Percentiles rank a stretch among this genome's conserved stretches.
These are phyloP conservation scores for Termitomyces sp. DNA, from an alignment of 768 basidiomycete genomes.

Conservation along the genomic window DNA sequence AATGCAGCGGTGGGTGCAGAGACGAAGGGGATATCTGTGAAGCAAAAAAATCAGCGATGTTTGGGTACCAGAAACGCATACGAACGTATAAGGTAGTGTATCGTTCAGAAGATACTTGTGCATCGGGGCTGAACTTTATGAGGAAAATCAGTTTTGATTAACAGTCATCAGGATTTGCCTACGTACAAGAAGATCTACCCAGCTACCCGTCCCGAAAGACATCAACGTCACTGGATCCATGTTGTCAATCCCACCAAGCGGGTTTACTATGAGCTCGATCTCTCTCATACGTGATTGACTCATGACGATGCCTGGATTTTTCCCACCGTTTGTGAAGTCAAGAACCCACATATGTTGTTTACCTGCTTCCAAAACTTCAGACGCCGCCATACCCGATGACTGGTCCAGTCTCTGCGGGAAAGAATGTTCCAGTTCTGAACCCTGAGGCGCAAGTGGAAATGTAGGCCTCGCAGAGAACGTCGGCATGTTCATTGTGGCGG, in stretches of 20 bases:
- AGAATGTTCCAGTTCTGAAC: conserved; percentile 42
- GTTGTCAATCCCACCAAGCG: conserved; percentile 43
- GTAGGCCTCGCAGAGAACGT: conserved; percentile 43
- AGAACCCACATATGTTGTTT: conserved; percentile 55
- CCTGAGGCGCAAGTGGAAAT: conserved; percentile 45
- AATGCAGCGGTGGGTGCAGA: conserved; percentile 63
- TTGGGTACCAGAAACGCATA: conserved; percentile 4
- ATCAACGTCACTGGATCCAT: conserved; percentile 37
- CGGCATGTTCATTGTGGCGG: conserved; percentile 40
- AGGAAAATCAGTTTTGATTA: conserved; percentile 2
- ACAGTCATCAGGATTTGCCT: background rate
- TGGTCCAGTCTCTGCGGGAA: conserved; percentile 40
- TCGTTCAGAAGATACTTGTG: conserved; percentile 46
- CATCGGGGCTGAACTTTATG: conserved; percentile 50
- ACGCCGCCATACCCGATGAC: conserved; percentile 20
- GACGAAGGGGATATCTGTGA: conserved; percentile 57
- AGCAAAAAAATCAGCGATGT: background rate
- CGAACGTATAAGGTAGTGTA: conserved; percentile 68
- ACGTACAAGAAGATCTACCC: conserved; percentile 62
- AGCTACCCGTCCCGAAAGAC: conserved; percentile 48
- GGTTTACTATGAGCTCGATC: conserved; percentile 61
- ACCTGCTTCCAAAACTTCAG: conserved; percentile 10
- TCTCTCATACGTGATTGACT: conserved; percentile 71
- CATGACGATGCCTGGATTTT: conserved; percentile 57
- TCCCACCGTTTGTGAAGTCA: conserved; percentile 61